Base-by-base conservation (phyloP, 495 filamentous ascomycete genomes). In the Friedmanniomyces simplex region DNA sequence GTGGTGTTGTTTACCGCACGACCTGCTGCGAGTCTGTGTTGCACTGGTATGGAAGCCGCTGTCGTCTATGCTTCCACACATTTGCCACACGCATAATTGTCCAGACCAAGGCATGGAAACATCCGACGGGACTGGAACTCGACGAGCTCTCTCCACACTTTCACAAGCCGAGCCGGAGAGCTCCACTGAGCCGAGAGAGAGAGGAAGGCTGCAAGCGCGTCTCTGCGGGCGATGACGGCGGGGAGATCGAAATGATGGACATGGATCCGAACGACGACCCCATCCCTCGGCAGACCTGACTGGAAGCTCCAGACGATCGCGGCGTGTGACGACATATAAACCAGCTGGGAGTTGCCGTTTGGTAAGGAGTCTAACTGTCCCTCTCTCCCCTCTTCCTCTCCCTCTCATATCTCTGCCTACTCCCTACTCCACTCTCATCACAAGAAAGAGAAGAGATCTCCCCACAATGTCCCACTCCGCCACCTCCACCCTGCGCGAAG, bases 151-250 rank as follows among this genome's bases (percentile, higher is more conserved):
- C 53, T 21, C 53, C 53, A 55, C 53, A 55, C 22, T 39, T 30
- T 55, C 53, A 54, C 37, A n/a, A 28, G 39, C 53, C 22, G 14
- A 39, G 41, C 11, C n/a, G n/a, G 4, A 36, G n/a, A 54, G 37
- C 52, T 55, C 53, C 53, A 55, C 39, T 55, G 53, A 55, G 42
- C 53, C 53, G 53, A 55, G 53, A 46, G 13, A 48, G 22, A n/a
- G n/a, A n/a, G 7, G 6, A 55, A 28, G 20, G 6, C 32, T n/a
- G 22, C 39, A 53, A n/a, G n/a, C n/a, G n/a, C n/a, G n/a, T n/a
- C 25, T 20, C 28, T 37, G n/a, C 34, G 50, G 50, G 32, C 30
- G 50, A 55, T 55, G 52, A 55, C 52, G 52, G 52, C 52, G 52
- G 52, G 39, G 50, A 39, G n/a, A n/a, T n/a, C n/a, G n/a, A n/a